Evolutionary conservation across 2,329 filamentous ascomycete genomes (phyloP), one percentile per base, ranked within the genome.

Genomic region (Cladosporium cucumerinum): DNA sequence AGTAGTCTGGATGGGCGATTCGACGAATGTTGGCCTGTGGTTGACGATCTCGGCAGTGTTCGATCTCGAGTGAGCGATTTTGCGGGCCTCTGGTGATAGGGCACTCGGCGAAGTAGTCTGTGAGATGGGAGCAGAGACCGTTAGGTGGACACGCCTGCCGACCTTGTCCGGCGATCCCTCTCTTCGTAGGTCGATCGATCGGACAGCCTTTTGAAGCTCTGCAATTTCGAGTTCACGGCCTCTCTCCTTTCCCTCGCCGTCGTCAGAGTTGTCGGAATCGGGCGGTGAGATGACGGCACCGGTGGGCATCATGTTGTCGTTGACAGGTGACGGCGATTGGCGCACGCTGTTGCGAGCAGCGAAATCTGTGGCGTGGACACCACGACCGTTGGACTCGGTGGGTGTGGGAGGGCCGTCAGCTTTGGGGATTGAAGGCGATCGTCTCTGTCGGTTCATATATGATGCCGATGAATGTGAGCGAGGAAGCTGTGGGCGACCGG

Each of bases 221-320:
- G 82, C 78, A 65, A 72, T 79, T 57, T 81, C 76, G 57, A 79
- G 70, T 64, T 82, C 78, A 64, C 78, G 71, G 21, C 75, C 74
- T 66, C 78, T 72, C 8, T 64, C 68, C 25, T 66, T 63, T 75
- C 77, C 66, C 75, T 79, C 70, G 70, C 96, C 92, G 75, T 97
- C 93, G 77, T 93, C 93, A 28, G 89, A 93, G 69, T 89, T 90
- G 46, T 86, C 85, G 36, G 93, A 97, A 72, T 97, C 94, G 11
- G 94, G 94, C 39, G 94, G 94, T 0, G 94, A 97, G 66, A 96
- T 91, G 71, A 97, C 87, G 68, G 92, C 93, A 67, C 92, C 92
- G 67, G 87, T 86, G 49, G 93, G 92, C 77, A 97, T 95, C 68
- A 86, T 81, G 66, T 87, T 85, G 79, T 92, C 87, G 68, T 88